Evolutionary conservation across 2,329 filamentous ascomycete species (phyloP).

Genomic region (Pseudogymnoascus sp.): DNA sequence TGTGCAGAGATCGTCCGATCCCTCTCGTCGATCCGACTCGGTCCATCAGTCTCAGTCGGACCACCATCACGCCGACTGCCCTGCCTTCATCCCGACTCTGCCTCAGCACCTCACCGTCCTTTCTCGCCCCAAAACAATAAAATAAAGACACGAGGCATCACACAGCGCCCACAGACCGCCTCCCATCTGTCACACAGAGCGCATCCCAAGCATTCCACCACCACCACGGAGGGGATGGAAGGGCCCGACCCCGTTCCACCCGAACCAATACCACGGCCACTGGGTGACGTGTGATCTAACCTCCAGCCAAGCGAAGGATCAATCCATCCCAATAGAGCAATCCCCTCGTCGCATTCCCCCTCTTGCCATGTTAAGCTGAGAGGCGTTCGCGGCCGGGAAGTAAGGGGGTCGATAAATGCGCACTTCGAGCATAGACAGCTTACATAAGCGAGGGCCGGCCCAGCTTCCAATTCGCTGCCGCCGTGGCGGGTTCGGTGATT

Average conservation of each 20-base stretch:
- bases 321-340: neutral
- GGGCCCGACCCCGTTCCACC: conserved; percentile 3
- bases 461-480: neutral
- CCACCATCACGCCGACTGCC: neutral
- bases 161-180: neutral
- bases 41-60: neutral
- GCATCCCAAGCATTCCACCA: neutral
- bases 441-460: neutral
- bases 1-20: neutral
- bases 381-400: neutral
- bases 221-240: neutral
- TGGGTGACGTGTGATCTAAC: neutral
- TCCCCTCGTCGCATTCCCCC: neutral
- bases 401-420: neutral
- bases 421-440: neutral
- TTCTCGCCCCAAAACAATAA: neutral
- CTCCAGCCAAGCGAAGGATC: neutral
- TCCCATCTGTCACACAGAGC: neutral
- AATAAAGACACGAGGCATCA: neutral
- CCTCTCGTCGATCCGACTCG: neutral
- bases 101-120: neutral
- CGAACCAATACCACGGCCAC: neutral
- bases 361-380: neutral
- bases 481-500: neutral
- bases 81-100: neutral